Evolutionary conservation across 306 rosid genomes (phyloP).

Genomic region (Potentilla sterilis): DNA sequence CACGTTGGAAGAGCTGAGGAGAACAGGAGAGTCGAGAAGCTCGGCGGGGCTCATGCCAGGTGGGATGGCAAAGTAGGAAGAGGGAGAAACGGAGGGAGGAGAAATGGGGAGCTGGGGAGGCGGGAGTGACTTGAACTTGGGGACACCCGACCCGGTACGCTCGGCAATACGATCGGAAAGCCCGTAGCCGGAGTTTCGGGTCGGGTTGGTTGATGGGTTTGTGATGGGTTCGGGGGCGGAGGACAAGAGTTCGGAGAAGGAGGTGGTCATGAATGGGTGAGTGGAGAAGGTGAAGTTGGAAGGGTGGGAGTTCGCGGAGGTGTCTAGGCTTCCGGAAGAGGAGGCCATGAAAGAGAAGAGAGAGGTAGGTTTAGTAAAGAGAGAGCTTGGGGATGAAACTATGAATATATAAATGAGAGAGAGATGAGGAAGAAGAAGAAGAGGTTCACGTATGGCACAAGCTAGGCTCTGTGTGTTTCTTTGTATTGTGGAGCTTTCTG

Average conservation of each 20-base stretch:
- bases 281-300: slow-evolving; percentile 51
- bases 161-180: slow-evolving; percentile 55
- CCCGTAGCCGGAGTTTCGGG: slow-evolving; percentile 22
- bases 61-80: slow-evolving; percentile 72
- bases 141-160: slow-evolving; percentile 53
- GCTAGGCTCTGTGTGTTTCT: slow-evolving; percentile 24
- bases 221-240: slow-evolving; percentile 29
- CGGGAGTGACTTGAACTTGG: slow-evolving; percentile 74
- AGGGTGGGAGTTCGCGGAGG: slow-evolving; percentile 54
- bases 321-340: slow-evolving; percentile 61
- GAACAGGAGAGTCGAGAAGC: slow-evolving; percentile 90
- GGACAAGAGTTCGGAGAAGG: slow-evolving; percentile 69
- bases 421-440: slow-evolving; percentile 17
- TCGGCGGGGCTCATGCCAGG: slow-evolving; percentile 78
- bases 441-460: slow-evolving; percentile 45
- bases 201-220: neutral
- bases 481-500: slow-evolving; percentile 39
- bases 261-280: slow-evolving; percentile 68
- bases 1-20: slow-evolving; percentile 64
- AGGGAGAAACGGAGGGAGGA: slow-evolving; percentile 67
- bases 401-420: slow-evolving; percentile 2
- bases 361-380: neutral
- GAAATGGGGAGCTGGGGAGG: slow-evolving; percentile 86
- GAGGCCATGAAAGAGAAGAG: slow-evolving; percentile 34
- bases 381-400: slow-evolving; percentile 11